A percentile compares a stretch with the other conserved stretches of the same genome.
These are phyloP conservation scores for Cordyceps farinosa DNA, from an alignment of 2,329 filamentous ascomycete species.

Conservation along the genomic window DNA sequence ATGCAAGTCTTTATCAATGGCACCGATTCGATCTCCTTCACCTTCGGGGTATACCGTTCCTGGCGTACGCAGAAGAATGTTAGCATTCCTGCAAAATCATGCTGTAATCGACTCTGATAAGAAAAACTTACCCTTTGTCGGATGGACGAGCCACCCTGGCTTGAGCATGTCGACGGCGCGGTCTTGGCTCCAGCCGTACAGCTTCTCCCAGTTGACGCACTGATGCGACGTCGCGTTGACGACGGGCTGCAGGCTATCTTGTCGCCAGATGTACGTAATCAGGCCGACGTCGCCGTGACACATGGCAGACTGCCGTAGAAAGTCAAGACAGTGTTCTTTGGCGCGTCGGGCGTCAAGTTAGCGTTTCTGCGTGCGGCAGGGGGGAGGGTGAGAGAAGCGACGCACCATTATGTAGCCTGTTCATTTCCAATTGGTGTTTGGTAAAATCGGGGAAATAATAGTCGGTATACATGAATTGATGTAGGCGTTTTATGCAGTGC, in stretches of 20 bases:
- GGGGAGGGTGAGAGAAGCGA: too few relatives aligned
- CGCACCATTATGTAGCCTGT: constrained; percentile 13
- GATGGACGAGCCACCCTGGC: constrained; percentile 13
- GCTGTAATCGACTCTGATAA: too few relatives aligned
- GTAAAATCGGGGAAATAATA: constrained; percentile 14
- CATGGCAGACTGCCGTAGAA: constrained; percentile 15
- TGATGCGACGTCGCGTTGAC: constrained; percentile 14
- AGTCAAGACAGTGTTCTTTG: constrained; percentile 14
- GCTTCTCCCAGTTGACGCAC: constrained; percentile 15
- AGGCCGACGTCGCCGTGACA: constrained; percentile 14
- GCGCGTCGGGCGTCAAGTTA: neutral
- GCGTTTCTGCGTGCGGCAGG: neutral
- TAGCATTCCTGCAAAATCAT: neutral
- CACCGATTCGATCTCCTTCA: constrained; percentile 8
- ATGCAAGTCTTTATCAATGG: constrained; percentile 13
- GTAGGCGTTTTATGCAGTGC: constrained; percentile 15
- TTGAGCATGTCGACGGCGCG: constrained; percentile 14
- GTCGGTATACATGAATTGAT: constrained; percentile 16
- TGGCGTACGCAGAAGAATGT: neutral
- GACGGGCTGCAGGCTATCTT: constrained; percentile 3
- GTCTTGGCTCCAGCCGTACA: constrained; percentile 11
- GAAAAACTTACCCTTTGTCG: constrained; percentile 10
- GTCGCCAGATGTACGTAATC: constrained; percentile 15
- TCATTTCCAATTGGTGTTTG: constrained; percentile 4
- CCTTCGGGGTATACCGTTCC: constrained; percentile 7